Evolutionary conservation across 2,329 filamentous ascomycete species (phyloP).

Genomic region (Diaporthe velutina): DNA sequence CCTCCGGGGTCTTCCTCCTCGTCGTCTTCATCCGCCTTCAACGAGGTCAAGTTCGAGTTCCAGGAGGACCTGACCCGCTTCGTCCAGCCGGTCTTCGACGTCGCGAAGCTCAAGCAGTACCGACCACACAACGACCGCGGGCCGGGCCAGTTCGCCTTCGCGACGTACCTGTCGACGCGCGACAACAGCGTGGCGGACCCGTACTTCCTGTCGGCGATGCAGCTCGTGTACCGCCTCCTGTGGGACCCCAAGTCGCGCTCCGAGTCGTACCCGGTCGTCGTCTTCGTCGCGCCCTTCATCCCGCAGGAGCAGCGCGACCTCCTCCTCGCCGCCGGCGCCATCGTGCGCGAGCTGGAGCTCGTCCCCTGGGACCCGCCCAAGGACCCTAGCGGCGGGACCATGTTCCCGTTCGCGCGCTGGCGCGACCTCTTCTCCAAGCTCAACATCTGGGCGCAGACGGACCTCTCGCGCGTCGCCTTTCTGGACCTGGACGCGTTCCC

Average conservation of each 20-base stretch:
- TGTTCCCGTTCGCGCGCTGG: constrained; percentile 39
- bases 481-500: constrained; percentile 39
- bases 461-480: constrained; percentile 33
- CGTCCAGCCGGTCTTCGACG: constrained; percentile 31
- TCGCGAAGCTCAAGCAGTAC: constrained; percentile 36
- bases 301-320: constrained; percentile 38
- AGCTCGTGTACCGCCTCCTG: constrained; percentile 38
- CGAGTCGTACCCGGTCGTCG: constrained; percentile 31
- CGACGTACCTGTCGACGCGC: constrained; percentile 39
- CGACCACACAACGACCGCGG: constrained; percentile 38
- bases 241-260: constrained; percentile 38
- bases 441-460: constrained; percentile 38
- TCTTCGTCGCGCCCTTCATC: constrained; percentile 40
- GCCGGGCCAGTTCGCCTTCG: constrained; percentile 36
- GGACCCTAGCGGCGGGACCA: neutral
- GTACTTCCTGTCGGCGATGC: constrained; percentile 40
- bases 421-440: constrained; percentile 39
- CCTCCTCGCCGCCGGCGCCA: constrained; percentile 34
- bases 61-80: constrained; percentile 36
- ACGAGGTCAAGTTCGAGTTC: constrained; percentile 37
- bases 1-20: neutral
- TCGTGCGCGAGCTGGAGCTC: constrained; percentile 38
- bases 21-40: constrained; percentile 9
- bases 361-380: constrained; percentile 38
- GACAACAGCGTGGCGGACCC: constrained; percentile 37